These are phyloP conservation scores for Rhizophagus sp. DNA, from an alignment of 192 early-diverging fungal genomes.

Conservation along the genomic window DNA sequence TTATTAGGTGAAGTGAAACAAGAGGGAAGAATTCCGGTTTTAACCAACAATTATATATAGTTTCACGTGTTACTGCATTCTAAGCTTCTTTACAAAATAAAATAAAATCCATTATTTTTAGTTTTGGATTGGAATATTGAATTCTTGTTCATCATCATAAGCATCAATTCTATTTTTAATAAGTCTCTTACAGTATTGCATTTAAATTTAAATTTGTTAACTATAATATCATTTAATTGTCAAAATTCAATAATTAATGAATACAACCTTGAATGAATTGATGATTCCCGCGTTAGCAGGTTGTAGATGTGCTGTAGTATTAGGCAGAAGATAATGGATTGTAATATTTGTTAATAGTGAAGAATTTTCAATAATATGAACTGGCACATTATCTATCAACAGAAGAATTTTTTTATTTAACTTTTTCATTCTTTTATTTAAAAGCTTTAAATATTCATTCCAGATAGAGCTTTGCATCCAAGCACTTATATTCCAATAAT, in stretches of 20 bases:
- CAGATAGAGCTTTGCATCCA: constrained; percentile 7
- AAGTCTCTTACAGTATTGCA: background rate
- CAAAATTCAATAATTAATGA: too few species aligned
- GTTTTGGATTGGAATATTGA: background rate
- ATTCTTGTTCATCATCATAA: background rate
- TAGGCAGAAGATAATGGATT: background rate
- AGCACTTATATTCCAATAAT: background rate
- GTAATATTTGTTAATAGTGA: background rate
- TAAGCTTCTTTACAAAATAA: background rate
- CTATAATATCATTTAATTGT: too few species aligned
- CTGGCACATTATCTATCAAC: too few species aligned
- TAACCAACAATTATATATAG: constrained; percentile 1
- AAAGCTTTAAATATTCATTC: background rate
- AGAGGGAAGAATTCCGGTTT: background rate
- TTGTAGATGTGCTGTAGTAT: background rate
- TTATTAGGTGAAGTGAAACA: background rate
- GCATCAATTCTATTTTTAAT: background rate
- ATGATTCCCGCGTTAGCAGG: background rate
- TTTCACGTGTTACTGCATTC: background rate
- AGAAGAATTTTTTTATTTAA: too few species aligned
- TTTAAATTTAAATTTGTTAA: background rate
- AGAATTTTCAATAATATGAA: background rate
- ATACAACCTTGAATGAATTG: constrained; percentile 1
- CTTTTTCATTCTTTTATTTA: too few species aligned
- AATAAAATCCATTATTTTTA: background rate